A percentile compares a stretch with the other conserved stretches of the same genome.
Conservation (phyloP, 1,284 basidiomycete species). For the Fomitopsis palustris region DNA sequence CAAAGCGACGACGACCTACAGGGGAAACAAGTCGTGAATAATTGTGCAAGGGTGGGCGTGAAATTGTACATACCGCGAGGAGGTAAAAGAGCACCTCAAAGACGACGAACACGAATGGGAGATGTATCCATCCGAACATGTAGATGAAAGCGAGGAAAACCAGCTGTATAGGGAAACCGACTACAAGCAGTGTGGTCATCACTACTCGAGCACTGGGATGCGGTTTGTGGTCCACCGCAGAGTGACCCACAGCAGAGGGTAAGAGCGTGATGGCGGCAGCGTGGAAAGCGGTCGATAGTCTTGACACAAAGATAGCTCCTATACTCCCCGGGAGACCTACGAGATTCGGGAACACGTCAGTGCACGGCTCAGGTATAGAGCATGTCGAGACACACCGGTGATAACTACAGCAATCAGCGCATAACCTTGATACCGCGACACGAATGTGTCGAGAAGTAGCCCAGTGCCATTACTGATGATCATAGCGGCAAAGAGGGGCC, state of each 20-base stretch:
- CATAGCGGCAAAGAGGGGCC: slow-evolving; percentile 90
- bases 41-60: too few species aligned
- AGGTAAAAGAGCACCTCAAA: slow-evolving; percentile 72
- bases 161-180: slow-evolving; percentile 76
- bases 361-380: not conserved
- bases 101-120: slow-evolving; percentile 63
- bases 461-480: slow-evolving; percentile 89
- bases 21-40: too few species aligned
- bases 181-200: slow-evolving; percentile 63
- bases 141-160: slow-evolving; percentile 68
- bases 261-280: slow-evolving; percentile 37
- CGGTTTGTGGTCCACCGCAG: slow-evolving; percentile 16
- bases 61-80: slow-evolving; percentile 55
- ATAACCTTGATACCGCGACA: slow-evolving; percentile 84
- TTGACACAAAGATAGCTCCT: slow-evolving; percentile 89
- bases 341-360: not conserved
- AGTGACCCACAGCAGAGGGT: slow-evolving; percentile 16
- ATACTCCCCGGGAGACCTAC: slow-evolving; percentile 82
- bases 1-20: slow-evolving; percentile 74
- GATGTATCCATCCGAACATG: slow-evolving; percentile 71
- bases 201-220: slow-evolving; percentile 50
- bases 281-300: slow-evolving; percentile 85
- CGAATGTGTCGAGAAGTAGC: slow-evolving; percentile 88
- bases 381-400: slow-evolving; percentile 52
- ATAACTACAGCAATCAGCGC: slow-evolving; percentile 88